Base-by-base conservation (phyloP, 352 stramenopile genomes). In the Pythium catenulatum region DNA sequence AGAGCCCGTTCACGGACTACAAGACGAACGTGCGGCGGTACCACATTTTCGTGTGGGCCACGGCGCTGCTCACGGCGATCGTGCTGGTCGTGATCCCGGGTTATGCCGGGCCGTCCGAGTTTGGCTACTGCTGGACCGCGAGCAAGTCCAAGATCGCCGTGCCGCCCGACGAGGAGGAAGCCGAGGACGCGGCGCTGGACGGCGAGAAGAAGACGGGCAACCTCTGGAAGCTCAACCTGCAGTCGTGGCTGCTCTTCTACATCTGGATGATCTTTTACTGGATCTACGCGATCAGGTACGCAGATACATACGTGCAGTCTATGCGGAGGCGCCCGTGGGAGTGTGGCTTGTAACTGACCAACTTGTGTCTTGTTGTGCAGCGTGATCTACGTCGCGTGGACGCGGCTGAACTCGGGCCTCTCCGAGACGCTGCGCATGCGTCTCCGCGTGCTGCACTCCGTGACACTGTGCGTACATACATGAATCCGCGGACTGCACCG, bases 1-100 rank as follows among this genome's bases (percentile, higher is more conserved):
- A 97, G 86, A 98, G 95, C 92, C 95, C 95, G 8, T 98, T 98
- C 82, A 98, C 95, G 14, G 94, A 98, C 89, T 98, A 97, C 90
- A 97, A 97, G 89, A 91, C 78, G 72, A 98, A 98, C 58, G 92
- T 98, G 66, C 94, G 94, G 11, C 93, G 93, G 25, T 98, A 98
- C 68, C 95, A 98, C 83, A 87, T 91, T 11, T 97, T 97, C 83
- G 95, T 98, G 25, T 98, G 95, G 95, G 73, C 90, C 23, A 96
- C 94, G 94, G 95, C 93, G 48, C 87, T 97, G 25, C 70, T 96
- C 50, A 96, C 94, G 58, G 93, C 90, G 27, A 92, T 97, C 50
- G 32, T 97, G 13, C 86, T 98, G 8, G 93, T 98, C 32, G 93
- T 92, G 9, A 95, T 97, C 59, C 92, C 93, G 30, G 92, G 91